phyloP scores from a whole-genome alignment of 441 rosid species.

The Adansonia madagascariensis region DNA sequence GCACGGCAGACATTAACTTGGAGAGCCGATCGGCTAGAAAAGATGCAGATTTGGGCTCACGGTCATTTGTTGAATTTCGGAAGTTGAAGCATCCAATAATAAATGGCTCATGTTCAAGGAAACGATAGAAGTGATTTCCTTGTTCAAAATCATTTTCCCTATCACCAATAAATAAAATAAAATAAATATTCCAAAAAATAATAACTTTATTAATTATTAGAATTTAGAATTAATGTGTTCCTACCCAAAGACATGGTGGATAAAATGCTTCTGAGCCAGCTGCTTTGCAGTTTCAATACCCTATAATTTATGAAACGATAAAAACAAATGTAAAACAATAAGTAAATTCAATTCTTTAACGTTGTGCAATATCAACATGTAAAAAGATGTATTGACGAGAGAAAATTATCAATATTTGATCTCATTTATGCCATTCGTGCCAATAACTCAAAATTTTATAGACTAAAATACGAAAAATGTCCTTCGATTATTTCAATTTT shows the following conservation, averaged over 20 bases:
- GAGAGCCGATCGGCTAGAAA: constrained; percentile 53
- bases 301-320: constrained; percentile 34
- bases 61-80: constrained; percentile 59
- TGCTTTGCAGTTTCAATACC: constrained; percentile 72
- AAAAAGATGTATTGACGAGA: no score
- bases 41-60: constrained; percentile 61
- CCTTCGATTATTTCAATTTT: no score
- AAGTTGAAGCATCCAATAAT: constrained; percentile 73
- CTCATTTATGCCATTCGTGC: no score
- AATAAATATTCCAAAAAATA: no score
- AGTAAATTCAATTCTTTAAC: not conserved
- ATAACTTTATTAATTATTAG: not conserved
- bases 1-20: constrained; percentile 84
- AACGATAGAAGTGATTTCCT: constrained; percentile 76
- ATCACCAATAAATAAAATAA: constrained; percentile 7
- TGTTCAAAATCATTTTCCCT: constrained; percentile 85
- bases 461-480: no score
- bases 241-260: constrained; percentile 90
- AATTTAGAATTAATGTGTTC: not conserved
- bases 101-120: constrained; percentile 83
- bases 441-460: no score
- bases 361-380: no score
- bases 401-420: no score
- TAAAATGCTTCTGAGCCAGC: constrained; percentile 72
- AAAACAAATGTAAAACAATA: not conserved